Evolutionary conservation across 441 rosid genomes (phyloP).

Genomic region (Theobroma grandiflorum): DNA sequence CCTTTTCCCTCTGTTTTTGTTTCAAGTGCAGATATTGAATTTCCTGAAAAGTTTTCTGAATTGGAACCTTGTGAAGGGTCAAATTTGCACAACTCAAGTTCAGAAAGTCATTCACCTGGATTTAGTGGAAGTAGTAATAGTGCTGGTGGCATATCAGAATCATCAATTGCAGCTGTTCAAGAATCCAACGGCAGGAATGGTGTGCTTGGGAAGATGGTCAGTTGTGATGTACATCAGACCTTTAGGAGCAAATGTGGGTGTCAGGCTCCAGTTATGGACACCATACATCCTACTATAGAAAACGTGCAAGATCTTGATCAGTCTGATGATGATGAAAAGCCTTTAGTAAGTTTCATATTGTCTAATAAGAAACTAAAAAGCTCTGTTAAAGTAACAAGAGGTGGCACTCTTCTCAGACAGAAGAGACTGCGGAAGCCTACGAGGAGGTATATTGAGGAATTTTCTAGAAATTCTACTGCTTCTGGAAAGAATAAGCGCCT

Average conservation of each 20-base stretch:
- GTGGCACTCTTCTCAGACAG: slow-evolving; percentile 31
- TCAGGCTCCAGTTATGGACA: slow-evolving; percentile 34
- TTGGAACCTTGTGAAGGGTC: slow-evolving; percentile 45
- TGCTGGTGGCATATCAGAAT: slow-evolving; percentile 57
- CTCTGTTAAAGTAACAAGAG: slow-evolving; percentile 37
- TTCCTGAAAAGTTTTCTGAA: slow-evolving; percentile 55
- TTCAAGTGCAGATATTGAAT: slow-evolving; percentile 62
- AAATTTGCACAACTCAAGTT: slow-evolving; percentile 50
- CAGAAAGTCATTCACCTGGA: slow-evolving; percentile 79
- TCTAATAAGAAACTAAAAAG: slow-evolving; percentile 52
- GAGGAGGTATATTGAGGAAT: slow-evolving; percentile 63
- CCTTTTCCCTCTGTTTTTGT: background rate
- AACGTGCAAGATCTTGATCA: slow-evolving; percentile 39
- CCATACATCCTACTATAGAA: slow-evolving; percentile 27
- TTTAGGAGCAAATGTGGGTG: slow-evolving; percentile 34
- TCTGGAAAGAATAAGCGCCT: slow-evolving; percentile 39
- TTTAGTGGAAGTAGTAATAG: slow-evolving; percentile 60
- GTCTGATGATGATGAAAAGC: slow-evolving; percentile 57
- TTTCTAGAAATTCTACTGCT: slow-evolving; percentile 35
- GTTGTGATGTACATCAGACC: slow-evolving; percentile 31
- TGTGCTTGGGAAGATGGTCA: slow-evolving; percentile 36
- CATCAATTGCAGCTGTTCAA: slow-evolving; percentile 49
- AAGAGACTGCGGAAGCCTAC: slow-evolving; percentile 57
- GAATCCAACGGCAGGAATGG: slow-evolving; percentile 49
- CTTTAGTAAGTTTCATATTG: slow-evolving; percentile 45